Evolutionary conservation across 1,284 basidiomycete genomes (phyloP), one percentile per base, ranked within the genome.

Genomic region (Blastosporella zonata): DNA sequence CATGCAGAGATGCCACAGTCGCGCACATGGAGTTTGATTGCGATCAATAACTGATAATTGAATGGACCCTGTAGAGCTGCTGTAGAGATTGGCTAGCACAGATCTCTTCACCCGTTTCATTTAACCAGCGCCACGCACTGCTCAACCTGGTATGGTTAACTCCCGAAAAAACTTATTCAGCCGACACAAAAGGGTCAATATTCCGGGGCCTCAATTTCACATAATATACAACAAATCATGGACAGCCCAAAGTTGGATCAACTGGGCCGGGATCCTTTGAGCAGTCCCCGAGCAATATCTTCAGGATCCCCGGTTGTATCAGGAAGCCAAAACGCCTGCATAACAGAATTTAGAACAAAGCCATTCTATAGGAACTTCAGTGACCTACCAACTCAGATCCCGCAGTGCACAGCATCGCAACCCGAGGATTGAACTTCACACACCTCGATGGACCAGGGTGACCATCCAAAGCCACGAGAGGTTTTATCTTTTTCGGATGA

Each of bases 341-440:
- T 17, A 39, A 45, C n/a, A 25, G 46, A 43, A 50, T 54, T 59
- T 53, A 36, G 46, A 56, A 45, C 25, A n/a, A 18, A 2, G 8
- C 17, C 44, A 41, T 50, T 40, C 12, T 38, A 38, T 31, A 31
- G 7, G 12, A 31, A 9, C 29, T 9, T 31, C 42, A 34, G 36
- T 43, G 21, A 75, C 88, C 57, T 59, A 94, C 93, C 69, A 96
- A 64, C 63, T 95, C 91, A 49, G 82, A 76, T 3, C 93, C 93
- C 9, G 89, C 94, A 1, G 84, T 84, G 43, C 82, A 87, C 74
- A 97, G 75, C 90, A 97, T 94, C n/a, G 84, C 84, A 52, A 82
- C 76, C 47, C 90, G 79, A 6, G 93, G 92, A 62, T 95, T 97
- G 66, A 94, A 95, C 57, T 77, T 80, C 2, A 96, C 89, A 54